Evolutionary conservation across 495 filamentous ascomycete species (phyloP).

Genomic region (Usnea hakonensis): DNA sequence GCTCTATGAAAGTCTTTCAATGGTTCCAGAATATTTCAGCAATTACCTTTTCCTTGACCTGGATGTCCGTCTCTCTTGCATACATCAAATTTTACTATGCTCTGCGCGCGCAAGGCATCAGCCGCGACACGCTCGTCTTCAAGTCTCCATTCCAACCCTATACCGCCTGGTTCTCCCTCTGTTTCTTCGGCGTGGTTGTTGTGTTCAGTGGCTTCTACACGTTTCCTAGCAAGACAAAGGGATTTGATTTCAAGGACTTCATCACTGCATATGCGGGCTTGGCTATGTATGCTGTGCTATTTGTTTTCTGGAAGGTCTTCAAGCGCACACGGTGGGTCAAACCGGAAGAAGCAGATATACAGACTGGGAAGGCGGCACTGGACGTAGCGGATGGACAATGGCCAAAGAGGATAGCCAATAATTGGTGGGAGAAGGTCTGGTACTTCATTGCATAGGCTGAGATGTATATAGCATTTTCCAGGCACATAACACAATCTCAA

Average conservation of each 20-base stretch:
- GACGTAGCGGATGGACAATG: slow-evolving; percentile 46
- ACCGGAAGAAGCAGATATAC: slow-evolving; percentile 50
- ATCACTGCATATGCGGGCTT: slow-evolving; percentile 51
- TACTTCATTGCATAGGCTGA: slow-evolving; percentile 40
- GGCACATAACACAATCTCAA: neutral
- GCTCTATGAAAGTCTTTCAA: slow-evolving; percentile 44
- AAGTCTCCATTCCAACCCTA: slow-evolving; percentile 54
- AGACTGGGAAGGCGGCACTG: slow-evolving; percentile 54
- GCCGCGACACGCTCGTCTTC: slow-evolving; percentile 42
- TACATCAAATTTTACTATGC: slow-evolving; percentile 44
- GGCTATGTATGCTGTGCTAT: slow-evolving; percentile 51
- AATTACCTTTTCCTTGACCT: slow-evolving; percentile 54
- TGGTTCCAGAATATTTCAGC: slow-evolving; percentile 57
- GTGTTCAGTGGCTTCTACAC: slow-evolving; percentile 36
- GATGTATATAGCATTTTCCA: neutral
- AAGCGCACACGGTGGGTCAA: slow-evolving; percentile 45
- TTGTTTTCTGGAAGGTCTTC: slow-evolving; percentile 51
- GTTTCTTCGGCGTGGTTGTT: slow-evolving; percentile 45
- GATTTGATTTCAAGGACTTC: slow-evolving; percentile 42
- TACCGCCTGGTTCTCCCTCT: slow-evolving; percentile 50
- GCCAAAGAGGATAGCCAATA: slow-evolving; percentile 39
- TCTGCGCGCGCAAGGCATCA: slow-evolving; percentile 30
- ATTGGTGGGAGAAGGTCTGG: slow-evolving; percentile 46
- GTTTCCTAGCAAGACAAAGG: slow-evolving; percentile 30
- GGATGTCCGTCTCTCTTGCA: slow-evolving; percentile 51